Evolutionary conservation across 1,139 yeast genomes (phyloP), one percentile per base, ranked within the genome.

Genomic region (Geotrichum aggregatum): DNA sequence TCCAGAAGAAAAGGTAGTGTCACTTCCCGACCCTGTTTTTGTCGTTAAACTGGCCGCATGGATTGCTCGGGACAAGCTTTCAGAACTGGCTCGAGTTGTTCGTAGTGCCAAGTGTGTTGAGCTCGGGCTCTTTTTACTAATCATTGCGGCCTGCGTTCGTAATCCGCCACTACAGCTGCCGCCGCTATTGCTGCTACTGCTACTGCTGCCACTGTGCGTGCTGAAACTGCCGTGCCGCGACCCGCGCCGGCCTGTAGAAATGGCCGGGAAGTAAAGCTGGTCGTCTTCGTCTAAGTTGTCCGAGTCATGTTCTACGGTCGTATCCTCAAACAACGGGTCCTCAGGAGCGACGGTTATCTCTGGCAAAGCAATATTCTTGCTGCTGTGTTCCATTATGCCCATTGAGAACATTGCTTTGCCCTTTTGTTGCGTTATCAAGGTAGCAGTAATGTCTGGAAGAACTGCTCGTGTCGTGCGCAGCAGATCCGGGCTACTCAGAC

Each of bases 261-360:
- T 14, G 6, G 19, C 21, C 13, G 34, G 14, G 16, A 41, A 7
- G 8, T 14, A 19, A 5, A 26, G 10, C 11, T 41, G 44, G 35
- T 41, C 44, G 35, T 41, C 44, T 28, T 41, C 44, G 35, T 41
- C 44, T 22, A 41, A 11, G 35, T 41, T 41, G 19, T 40, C 44
- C 5, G 13, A 16, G 24, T 41, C 42, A 14, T 19, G 18, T 13
- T 39, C 42, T 19, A 5, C 42, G n/a, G 26, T 5, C 14, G 2
- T 18, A 18, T 3, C 28, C 4, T 18, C 7, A 38, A 22, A 21
- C 2, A 36, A 7, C 19, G 24, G 24, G 6, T 34, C 36, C 16
- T 34, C 36, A 7, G 36, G 36, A 3, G 11, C 36, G 2, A 7
- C 16, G 8, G 16, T 6, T 24, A 14, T 39, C 43, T 4, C 22